phyloP scores from a whole-genome alignment of 495 filamentous ascomycete genomes.

The Coniosporium apollinis region DNA sequence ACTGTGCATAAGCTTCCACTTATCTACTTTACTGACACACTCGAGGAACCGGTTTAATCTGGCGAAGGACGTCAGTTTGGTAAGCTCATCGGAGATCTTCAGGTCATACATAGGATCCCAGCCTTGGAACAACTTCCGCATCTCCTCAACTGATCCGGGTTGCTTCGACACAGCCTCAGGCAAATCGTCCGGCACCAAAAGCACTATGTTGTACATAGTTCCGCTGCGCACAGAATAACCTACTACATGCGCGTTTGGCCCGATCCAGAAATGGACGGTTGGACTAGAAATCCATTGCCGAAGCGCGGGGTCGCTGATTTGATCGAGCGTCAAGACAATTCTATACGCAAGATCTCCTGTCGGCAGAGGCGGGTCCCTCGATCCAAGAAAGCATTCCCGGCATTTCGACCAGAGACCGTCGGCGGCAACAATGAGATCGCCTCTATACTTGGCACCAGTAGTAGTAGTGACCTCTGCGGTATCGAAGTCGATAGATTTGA shows the following conservation, averaged over 20 bases:
- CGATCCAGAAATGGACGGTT: constrained; percentile 55
- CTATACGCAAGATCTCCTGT: constrained; percentile 57
- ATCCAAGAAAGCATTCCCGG: constrained; percentile 12
- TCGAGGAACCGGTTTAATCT: constrained; percentile 32
- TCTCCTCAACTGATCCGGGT: constrained; percentile 45
- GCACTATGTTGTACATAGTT: constrained; percentile 48
- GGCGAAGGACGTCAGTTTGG: constrained; percentile 22
- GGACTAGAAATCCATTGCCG: constrained; percentile 31
- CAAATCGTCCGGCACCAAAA: constrained; percentile 53
- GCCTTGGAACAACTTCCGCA: constrained; percentile 40
- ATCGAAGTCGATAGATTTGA: constrained; percentile 13
- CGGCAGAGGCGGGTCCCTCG: constrained; percentile 20
- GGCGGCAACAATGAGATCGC: constrained; percentile 23
- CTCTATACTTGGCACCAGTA: constrained; percentile 5
- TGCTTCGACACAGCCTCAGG: constrained; percentile 36
- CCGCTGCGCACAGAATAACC: constrained; percentile 46
- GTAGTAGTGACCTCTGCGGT: constrained; percentile 3
- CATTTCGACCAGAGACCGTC: constrained; percentile 24
- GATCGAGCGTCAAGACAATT: constrained; percentile 37
- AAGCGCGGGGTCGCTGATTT: constrained; percentile 37
- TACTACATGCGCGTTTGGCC: constrained; percentile 46
- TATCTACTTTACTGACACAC: constrained; percentile 39
- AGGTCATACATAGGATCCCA: constrained; percentile 29
- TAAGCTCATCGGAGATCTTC: background rate
- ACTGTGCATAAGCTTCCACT: constrained; percentile 49